Base-by-base conservation (phyloP, 108 stramenopile genomes). In the Skeletonema costatum region DNA sequence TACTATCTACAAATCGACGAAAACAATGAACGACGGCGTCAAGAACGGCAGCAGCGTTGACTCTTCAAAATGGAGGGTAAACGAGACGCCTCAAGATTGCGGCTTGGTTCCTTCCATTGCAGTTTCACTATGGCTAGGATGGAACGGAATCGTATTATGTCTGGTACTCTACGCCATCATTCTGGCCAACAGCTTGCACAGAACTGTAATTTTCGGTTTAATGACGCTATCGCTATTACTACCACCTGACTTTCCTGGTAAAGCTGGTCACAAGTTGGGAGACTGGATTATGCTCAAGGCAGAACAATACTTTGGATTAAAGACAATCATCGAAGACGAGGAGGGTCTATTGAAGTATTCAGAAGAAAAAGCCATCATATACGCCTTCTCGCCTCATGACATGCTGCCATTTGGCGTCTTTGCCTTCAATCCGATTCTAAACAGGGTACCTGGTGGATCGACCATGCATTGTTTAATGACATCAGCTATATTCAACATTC, bases 331-430 rank as follows among this genome's bases (percentile, higher is more conserved):
- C 11, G 86, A 87, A 68, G 81, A 87, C 35, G 86, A 80, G 67
- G 84, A 77, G n/a, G 76, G 64, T 58, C 68, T 87, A 5, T 29
- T 74, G 21, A 58, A 51, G 14, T 64, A 77, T 56, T 46, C 79
- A 13, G 42, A 48, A 13, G 42, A 58, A n/a, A 81, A 81, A 68
- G 81, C 82, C 61, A 80, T 69, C 25, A 85, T 87, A 25, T 87
- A 78, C 68, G 86, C 86, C 16, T 78, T 85, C 69, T 76, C 78
- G 25, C 86, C 86, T 0, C 86, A 87, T 58, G 86, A 87, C 48
- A 74, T 87, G 71, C 58, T 87, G 14, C 86, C 86, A 6, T 87
- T 82, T 66, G 62, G 77, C 1, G 71, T 85, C 31, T 87, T 87
- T 61, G 73, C 66, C 32, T 89, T 89, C 76, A 81, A 51, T 60